Conservation (phyloP, 2,329 filamentous ascomycete genomes). For the Fusarium lyarnte region DNA sequence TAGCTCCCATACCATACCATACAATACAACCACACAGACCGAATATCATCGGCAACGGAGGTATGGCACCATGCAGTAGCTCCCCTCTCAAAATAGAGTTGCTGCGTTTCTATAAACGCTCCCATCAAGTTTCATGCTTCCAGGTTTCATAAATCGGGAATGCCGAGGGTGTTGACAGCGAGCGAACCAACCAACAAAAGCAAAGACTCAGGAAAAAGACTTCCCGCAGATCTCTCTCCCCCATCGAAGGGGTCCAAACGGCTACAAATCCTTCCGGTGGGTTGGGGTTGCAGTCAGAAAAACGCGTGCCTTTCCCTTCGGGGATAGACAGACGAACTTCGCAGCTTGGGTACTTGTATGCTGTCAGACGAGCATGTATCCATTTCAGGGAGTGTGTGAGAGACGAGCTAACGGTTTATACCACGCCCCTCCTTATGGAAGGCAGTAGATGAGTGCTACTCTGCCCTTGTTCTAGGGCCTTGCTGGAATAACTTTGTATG, state of each 20-base stretch:
- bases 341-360: slow-evolving; percentile 21
- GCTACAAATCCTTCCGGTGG: slow-evolving; percentile 22
- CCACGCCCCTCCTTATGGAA: background rate
- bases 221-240: background rate
- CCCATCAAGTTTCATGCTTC: background rate
- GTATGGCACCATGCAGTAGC: background rate
- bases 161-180: background rate
- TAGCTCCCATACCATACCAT: background rate
- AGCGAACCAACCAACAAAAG: too few species aligned
- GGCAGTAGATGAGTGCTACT: background rate
- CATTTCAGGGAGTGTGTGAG: slow-evolving; percentile 2
- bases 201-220: background rate
- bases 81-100: background rate
- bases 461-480: slow-evolving; percentile 28
- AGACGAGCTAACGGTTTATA: slow-evolving; percentile 17
- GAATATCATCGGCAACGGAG: background rate
- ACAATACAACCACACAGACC: background rate
- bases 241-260: background rate
- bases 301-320: background rate
- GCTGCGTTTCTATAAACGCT: background rate
- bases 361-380: slow-evolving; percentile 36
- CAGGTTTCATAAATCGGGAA: slow-evolving; percentile 22
- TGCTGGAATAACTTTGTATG: slow-evolving; percentile 17
- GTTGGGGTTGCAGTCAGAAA: slow-evolving; percentile 37
- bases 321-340: background rate